Base-by-base conservation (phyloP, 2,329 filamentous ascomycete species). In the Leptosphaerulina australis region DNA sequence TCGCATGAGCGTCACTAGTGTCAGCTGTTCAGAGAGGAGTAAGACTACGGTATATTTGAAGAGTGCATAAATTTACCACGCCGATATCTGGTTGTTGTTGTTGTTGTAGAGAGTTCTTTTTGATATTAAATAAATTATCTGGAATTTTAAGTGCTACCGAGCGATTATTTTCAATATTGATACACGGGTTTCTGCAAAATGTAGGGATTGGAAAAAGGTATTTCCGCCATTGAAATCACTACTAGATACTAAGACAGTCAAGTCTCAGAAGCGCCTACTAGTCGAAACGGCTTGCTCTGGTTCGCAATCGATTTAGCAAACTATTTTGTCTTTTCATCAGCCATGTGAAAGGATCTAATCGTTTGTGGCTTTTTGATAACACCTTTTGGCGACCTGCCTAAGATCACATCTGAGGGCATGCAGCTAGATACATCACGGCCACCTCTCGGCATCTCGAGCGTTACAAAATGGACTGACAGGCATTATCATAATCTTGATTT, bases 401-500 rank as follows among this genome's bases (percentile, higher is more conserved):
- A 2, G 79, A 79, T 17, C 2, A n/a, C 21, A 1, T 18, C 41
- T 5, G 43, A 51, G 43, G 33, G 22, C 6, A 41, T 55, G 3
- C 57, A 53, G 21, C 7, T 35, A 3, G 10, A 8, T 3, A 37
- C 59, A 4, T 29, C 30, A 4, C 56, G 56, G 46, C 53, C 56
- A 10, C 25, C 48, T 5, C 52, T 53, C 14, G 58, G 58, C 2
- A 46, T 54, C 3, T 38, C 47, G 3, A 22, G 43, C 7, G 39
- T 51, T 1, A 43, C 48, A 5, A 54, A 59, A 17, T 40, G 50
- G 3, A 52, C 51, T 1, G 33, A 41, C 45, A 82, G 77, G 2
- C 86, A 81, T 63, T 83, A 84, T 61, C 79, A 83, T 50, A 83
- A 83, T 17, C 83, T 83, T 18, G 85, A 80, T 77, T 71, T 81